Base-by-base conservation (phyloP, 2,329 filamentous ascomycete genomes). In the Hymenotorrendiella dingleyae region DNA sequence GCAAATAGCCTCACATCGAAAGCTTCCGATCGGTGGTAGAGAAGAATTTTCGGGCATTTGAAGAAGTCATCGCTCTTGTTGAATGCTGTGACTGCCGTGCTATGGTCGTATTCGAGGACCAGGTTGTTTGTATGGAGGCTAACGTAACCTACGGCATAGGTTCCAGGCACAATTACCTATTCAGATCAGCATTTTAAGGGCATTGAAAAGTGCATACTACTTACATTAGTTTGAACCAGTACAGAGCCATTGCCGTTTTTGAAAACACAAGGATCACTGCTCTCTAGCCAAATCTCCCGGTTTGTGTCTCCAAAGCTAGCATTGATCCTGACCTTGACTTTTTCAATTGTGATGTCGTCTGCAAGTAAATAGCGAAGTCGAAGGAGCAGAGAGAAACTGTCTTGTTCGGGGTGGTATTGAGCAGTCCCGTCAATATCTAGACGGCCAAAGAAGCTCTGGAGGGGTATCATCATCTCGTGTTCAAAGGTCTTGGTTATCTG, bases 101-200 rank as follows among this genome's bases (percentile, higher is more conserved):
- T 72, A 3, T 80, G 71, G 40, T 88, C 83, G 53, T 84, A 79
- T 30, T 78, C 69, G 22, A 91, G 73, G 19, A 71, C 63, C 2
- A 91, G 66, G 33, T 84, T 86, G 34, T 71, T 76, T 5, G 77
- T 71, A 19, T 71, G 66, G 19, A 96, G 63, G 11, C 78, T 72
- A 27, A 95, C 69, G 50, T 81, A 80, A 53, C 89, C 85, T 33
- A 93, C 75, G 45, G 80, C 75, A 56, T 88, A 96, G 20, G 75
- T 76, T 1, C 89, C 89, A 17, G 83, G 78, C 3, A 86, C 76
- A 24, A 79, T 75, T 12, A 76, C 68, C 78, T 84, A 28, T 22
- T 26, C 46, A 71, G 52, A 70, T 62, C 14, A 42, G 17, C 32
- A 27, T 12, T 4, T 21, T 22, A 29, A 16, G 9, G 4, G 8